Percentiles rank a stretch among this genome's conserved stretches.
phyloP scores from a whole-genome alignment of 2,329 filamentous ascomycete genomes.

The Neonectria neomacrospora region DNA sequence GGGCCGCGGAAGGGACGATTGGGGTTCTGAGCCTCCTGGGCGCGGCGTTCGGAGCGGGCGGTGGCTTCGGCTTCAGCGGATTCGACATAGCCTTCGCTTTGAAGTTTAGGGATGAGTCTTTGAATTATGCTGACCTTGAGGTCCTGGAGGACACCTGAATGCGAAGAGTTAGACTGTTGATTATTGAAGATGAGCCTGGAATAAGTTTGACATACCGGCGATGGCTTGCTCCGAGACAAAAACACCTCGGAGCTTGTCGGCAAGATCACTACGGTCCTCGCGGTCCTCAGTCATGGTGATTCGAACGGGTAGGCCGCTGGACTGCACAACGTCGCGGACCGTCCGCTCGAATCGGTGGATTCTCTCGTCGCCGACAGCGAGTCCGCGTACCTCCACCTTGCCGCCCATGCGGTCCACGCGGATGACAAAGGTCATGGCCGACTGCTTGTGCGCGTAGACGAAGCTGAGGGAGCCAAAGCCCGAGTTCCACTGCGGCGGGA shows the following conservation, averaged over 20 bases:
- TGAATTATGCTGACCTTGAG: conserved; percentile 86
- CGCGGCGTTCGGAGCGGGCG: conserved; percentile 54
- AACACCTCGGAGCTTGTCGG: conserved; percentile 63
- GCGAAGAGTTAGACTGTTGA: neutral
- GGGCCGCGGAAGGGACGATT: conserved; percentile 55
- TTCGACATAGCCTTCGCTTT: conserved; percentile 83
- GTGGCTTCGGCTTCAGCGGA: conserved; percentile 56
- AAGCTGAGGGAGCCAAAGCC: conserved; percentile 79
- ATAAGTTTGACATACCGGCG: conserved; percentile 48
- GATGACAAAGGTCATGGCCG: conserved; percentile 83
- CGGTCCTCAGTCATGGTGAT: conserved; percentile 59
- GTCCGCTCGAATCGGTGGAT: conserved; percentile 82
- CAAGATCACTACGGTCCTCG: conserved; percentile 63
- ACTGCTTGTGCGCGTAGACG: conserved; percentile 87
- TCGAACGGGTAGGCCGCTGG: conserved; percentile 64
- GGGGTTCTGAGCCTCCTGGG: conserved; percentile 53
- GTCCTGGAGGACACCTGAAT: conserved; percentile 71
- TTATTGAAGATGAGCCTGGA: too few species aligned
- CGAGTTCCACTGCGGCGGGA: conserved; percentile 85
- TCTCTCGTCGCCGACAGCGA: conserved; percentile 83
- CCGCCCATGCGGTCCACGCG: conserved; percentile 84
- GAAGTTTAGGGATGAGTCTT: conserved; percentile 80
- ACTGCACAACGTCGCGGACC: conserved; percentile 77
- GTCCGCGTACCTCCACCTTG: conserved; percentile 84
- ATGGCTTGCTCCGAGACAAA: conserved; percentile 81